A percentile compares a stretch with the other conserved stretches of the same genome.
These are phyloP conservation scores for Rhododendron vialii DNA, from an alignment of 148 eudicot genomes.

Conservation along the genomic window DNA sequence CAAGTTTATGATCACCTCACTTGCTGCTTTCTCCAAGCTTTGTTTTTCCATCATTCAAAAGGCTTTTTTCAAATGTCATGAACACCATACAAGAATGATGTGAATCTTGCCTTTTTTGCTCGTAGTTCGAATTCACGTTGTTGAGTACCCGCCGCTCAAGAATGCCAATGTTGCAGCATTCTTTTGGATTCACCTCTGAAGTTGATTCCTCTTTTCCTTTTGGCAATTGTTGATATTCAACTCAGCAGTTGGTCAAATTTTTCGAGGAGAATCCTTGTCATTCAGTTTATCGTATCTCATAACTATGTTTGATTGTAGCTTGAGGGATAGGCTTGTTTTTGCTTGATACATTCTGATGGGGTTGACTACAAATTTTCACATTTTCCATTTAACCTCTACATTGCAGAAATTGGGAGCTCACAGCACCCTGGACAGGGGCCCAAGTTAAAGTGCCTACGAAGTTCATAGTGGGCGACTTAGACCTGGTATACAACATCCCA, in stretches of 20 bases:
- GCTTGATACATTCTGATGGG: too few relatives aligned
- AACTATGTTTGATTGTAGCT: too few relatives aligned
- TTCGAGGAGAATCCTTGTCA: background rate
- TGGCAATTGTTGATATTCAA: background rate
- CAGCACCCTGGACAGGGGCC: slow-evolving; percentile 38
- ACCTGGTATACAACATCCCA: slow-evolving; percentile 31
- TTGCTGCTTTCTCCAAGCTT: background rate
- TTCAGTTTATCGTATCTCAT: background rate
- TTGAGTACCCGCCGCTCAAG: background rate
- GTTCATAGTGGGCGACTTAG: background rate
- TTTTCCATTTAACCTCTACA: background rate
- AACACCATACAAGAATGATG: background rate
- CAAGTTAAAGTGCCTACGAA: slow-evolving; percentile 39
- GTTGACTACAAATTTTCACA: background rate
- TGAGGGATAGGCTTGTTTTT: too few relatives aligned
- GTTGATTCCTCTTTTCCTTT: background rate
- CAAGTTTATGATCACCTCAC: background rate
- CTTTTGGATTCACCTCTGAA: too few relatives aligned
- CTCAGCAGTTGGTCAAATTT: background rate
- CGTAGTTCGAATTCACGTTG: background rate
- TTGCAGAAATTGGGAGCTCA: slow-evolving; percentile 42
- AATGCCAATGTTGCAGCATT: too few relatives aligned
- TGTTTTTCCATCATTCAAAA: background rate
- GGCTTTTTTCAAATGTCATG: background rate
- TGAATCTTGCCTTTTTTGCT: background rate